Evolutionary conservation across 345 rosid genomes (phyloP), one percentile per base, ranked within the genome.

Genomic region (Gossypium longicalyx): DNA sequence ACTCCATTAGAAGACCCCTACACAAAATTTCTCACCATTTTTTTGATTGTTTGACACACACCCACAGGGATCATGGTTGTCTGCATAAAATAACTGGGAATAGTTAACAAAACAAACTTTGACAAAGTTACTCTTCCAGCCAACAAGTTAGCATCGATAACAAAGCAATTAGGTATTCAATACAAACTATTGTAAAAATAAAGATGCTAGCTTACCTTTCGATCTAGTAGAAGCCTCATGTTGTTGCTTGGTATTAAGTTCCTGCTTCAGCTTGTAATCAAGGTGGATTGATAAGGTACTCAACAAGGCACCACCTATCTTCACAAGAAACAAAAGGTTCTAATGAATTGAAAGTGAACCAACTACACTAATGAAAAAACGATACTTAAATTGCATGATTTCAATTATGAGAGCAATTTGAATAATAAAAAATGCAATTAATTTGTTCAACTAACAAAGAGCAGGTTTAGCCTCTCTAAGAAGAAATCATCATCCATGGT

Each of bases 281-380:
- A 95, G 86, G 57, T 89, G 99, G 82, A 95, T 77, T 15, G 97
- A 87, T 80, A 95, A 77, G 3, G 99, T 93, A 84, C 97, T 93
- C 78, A 95, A 83, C 80, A 95, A 89, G 75, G 99, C 98, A 45
- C 98, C 96, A 2, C 98, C 99, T 34, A 54, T 73, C 19, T n/a
- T 44, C 44, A 11, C 45, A 13, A 73, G 10, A 2, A 69, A 51
- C 16, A 29, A 53, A 69, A 49, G 12, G 22, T 15, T 48, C 20
- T 7, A 29, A 29, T 9, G 48, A 34, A 70, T 53, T 25, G 48
- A 53, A 54, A 9, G 25, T 53, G n/a, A 53, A 70, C 27, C 8
- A 41, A 56, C 52, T 34, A n/a, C 59, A 69, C 3, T 69, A 16
- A 69, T 69, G 23, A 27, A 69, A 49, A 69, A 68, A 29, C 5